These are phyloP conservation scores for Chrysanthemum seticuspe DNA, from an alignment of 129 eudicot genomes.

Conservation along the genomic window DNA sequence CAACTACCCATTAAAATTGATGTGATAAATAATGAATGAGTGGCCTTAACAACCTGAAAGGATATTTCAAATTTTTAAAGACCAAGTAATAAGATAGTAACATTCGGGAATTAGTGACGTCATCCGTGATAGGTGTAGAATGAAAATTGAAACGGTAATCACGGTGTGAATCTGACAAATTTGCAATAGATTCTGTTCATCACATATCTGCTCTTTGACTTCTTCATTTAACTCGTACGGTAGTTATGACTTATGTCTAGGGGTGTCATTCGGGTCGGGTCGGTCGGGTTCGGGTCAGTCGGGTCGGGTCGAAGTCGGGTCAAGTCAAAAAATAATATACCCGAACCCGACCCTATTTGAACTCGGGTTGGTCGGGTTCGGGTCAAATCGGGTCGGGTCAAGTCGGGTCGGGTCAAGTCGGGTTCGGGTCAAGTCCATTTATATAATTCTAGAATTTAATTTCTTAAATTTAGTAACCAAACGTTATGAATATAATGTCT, in stretches of 20 bases:
- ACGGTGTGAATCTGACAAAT: constrained; percentile 37
- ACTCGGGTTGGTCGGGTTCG: no score
- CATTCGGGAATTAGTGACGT: not conserved
- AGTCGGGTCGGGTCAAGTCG: no score
- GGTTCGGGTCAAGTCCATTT: no score
- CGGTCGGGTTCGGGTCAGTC: no score
- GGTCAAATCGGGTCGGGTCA: no score
- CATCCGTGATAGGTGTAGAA: constrained; percentile 23
- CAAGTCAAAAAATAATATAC: no score
- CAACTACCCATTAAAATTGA: constrained; percentile 8
- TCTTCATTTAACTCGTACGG: not conserved
- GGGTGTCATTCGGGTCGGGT: no score
- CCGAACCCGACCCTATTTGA: no score
- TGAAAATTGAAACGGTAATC: constrained; percentile 31
- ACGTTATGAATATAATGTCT: no score
- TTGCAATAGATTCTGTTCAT: constrained; percentile 14
- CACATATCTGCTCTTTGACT: constrained; percentile 25
- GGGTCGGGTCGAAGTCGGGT: no score
- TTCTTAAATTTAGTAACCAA: no score
- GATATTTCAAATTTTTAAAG: not conserved
- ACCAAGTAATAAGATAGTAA: not conserved
- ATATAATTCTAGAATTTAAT: no score
- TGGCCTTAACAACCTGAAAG: constrained; percentile 12
- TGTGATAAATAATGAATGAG: not conserved
- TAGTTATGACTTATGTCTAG: constrained; percentile 5